Percentiles rank a stretch among this genome's conserved stretches.
These are phyloP conservation scores for Camellia sinensis DNA, from an alignment of 148 eudicot species.

Conservation along the genomic window DNA sequence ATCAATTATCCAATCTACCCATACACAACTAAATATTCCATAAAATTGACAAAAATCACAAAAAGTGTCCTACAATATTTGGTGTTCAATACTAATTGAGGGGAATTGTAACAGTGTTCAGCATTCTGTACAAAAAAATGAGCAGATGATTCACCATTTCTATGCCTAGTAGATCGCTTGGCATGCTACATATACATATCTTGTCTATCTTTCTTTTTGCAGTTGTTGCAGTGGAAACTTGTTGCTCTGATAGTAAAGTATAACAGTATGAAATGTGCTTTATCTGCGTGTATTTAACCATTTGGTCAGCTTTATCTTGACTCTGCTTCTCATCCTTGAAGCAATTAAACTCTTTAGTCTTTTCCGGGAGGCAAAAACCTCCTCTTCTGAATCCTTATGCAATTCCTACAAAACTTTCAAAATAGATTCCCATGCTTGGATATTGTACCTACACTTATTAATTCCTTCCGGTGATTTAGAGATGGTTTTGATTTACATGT, in stretches of 20 bases:
- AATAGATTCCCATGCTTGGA: not conserved
- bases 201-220: not conserved
- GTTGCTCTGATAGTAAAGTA: not conserved
- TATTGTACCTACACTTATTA: not conserved
- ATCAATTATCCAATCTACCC: no score
- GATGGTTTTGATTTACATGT: no score
- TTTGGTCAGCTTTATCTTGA: not conserved
- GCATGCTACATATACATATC: not conserved
- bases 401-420: not conserved
- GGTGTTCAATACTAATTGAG: not conserved
- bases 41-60: not conserved
- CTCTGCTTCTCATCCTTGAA: not conserved
- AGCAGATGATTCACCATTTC: slow-evolving; percentile 3
- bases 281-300: not conserved
- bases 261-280: not conserved
- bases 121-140: not conserved
- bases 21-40: no score
- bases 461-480: not conserved
- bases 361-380: not conserved
- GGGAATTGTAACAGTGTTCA: not conserved
- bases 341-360: not conserved
- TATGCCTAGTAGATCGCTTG: not conserved
- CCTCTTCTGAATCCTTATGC: not conserved
- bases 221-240: not conserved
- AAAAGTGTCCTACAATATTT: not conserved